Conservation (phyloP, 306 rosid genomes). For the Prinsepia uniflora region DNA sequence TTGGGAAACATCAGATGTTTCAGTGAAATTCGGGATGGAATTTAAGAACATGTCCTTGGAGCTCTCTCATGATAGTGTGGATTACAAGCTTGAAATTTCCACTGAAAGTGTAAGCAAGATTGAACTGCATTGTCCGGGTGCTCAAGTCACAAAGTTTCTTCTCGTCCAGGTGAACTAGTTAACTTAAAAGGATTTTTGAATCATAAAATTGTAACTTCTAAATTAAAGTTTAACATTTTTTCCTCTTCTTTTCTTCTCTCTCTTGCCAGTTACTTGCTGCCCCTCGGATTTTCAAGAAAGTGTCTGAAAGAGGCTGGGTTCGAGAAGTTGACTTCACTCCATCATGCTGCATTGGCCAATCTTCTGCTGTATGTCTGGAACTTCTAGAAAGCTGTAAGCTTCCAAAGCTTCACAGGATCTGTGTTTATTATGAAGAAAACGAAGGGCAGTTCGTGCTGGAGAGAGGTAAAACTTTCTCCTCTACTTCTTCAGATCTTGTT, state of each 20-base stretch:
- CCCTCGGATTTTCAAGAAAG: constrained; percentile 19
- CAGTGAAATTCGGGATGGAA: constrained; percentile 31
- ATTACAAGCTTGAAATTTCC: constrained; percentile 46
- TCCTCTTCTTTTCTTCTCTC: neutral
- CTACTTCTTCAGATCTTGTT: constrained; percentile 19
- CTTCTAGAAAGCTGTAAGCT: constrained; percentile 12
- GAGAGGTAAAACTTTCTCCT: constrained; percentile 13
- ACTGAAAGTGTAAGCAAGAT: constrained; percentile 40
- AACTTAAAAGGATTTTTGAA: neutral
- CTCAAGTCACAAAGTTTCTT: constrained; percentile 25
- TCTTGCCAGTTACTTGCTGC: constrained; percentile 20
- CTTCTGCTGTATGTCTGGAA: constrained; percentile 32
- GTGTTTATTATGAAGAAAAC: constrained; percentile 22
- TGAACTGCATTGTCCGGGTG: constrained; percentile 31
- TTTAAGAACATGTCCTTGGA: constrained; percentile 31
- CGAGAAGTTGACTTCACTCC: constrained; percentile 42
- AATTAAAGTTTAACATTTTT: neutral
- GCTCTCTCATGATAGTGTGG: constrained; percentile 21
- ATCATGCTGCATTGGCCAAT: constrained; percentile 25
- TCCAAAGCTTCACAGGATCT: constrained; percentile 24
- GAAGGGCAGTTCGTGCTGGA: constrained; percentile 10
- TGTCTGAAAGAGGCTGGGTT: constrained; percentile 18
- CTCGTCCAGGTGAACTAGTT: constrained; percentile 44
- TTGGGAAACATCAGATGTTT: constrained; percentile 42
- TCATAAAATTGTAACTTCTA: neutral